A percentile compares a stretch with the other conserved stretches of the same genome.
These are phyloP conservation scores for Penicillium sp. DNA, from an alignment of 2,329 filamentous ascomycete genomes.

Conservation along the genomic window DNA sequence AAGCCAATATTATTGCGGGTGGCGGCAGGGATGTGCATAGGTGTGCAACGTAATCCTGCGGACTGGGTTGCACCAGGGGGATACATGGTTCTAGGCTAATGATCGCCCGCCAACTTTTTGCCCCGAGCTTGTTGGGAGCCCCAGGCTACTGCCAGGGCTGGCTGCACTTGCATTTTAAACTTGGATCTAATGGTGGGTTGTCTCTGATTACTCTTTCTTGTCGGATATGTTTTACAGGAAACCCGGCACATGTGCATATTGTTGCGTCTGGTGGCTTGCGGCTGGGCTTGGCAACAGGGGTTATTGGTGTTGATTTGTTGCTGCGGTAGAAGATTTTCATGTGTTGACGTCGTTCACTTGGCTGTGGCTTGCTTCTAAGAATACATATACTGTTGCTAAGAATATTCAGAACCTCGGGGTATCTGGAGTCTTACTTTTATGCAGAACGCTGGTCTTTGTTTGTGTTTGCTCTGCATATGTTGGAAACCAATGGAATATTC, in stretches of 20 bases:
- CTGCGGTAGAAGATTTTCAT: not conserved
- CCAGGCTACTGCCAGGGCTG: not conserved
- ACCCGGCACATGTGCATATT: not conserved
- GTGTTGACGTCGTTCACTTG: not conserved
- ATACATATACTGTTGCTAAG: not conserved
- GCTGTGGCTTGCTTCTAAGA: slow-evolving; percentile 4
- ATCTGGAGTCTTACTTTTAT: not conserved
- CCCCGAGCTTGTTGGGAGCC: not conserved
- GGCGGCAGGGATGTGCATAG: slow-evolving; percentile 5
- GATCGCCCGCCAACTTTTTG: slow-evolving; percentile 7
- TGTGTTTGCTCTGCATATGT: not conserved
- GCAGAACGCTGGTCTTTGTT: not conserved
- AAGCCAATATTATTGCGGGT: slow-evolving; percentile 3
- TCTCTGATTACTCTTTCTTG: not conserved
- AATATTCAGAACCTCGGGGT: not conserved
- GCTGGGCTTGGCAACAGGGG: slow-evolving; percentile 4
- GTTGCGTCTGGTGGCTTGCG: slow-evolving; percentile 3
- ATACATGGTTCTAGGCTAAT: not conserved
- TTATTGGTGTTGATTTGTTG: not conserved
- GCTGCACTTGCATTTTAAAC: not conserved
- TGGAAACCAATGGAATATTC: too few relatives aligned
- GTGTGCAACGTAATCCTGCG: slow-evolving; percentile 3
- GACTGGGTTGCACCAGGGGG: slow-evolving; percentile 2
- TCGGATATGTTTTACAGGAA: not conserved
- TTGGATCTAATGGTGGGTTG: not conserved